Evolutionary conservation across 306 rosid species (phyloP).

Genomic region (Pyrus communis): DNA sequence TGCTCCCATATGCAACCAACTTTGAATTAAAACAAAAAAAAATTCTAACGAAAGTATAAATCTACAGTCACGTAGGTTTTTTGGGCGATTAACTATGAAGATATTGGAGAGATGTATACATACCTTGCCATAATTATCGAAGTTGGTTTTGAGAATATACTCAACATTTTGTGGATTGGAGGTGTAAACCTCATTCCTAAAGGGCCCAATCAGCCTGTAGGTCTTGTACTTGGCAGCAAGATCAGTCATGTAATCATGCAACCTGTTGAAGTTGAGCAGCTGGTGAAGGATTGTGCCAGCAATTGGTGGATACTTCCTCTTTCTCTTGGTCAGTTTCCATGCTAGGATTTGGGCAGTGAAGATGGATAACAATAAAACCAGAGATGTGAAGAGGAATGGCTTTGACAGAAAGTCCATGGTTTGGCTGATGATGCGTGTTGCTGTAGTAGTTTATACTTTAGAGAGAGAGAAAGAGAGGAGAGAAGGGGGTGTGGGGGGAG

Average conservation of each 20-base stretch:
- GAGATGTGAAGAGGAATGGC: conserved; percentile 20
- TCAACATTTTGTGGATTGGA: conserved; percentile 66
- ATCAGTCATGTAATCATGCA: conserved; percentile 78
- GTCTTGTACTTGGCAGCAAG: conserved; percentile 63
- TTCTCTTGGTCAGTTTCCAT: conserved; percentile 13
- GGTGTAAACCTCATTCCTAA: conserved; percentile 64
- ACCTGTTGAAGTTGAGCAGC: conserved; percentile 52
- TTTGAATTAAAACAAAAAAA: no score
- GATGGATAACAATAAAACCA: conserved; percentile 27
- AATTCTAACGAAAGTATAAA: no score
- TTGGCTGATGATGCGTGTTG: neutral
- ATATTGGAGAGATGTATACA: neutral
- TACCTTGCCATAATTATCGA: conserved; percentile 83
- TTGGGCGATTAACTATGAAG: neutral
- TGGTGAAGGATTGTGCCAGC: conserved; percentile 68
- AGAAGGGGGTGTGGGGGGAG: no score
- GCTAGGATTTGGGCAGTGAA: conserved; percentile 11
- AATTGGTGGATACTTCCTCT: conserved; percentile 56
- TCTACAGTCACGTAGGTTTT: neutral
- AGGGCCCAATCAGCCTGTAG: conserved; percentile 53
- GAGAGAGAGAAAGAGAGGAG: no score
- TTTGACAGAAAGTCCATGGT: conserved; percentile 35
- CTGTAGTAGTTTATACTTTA: no score
- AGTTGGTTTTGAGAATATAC: conserved; percentile 75
- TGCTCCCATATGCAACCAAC: no score